Conservation (phyloP, 768 basidiomycete species). For the Tricholoma matsutake region DNA sequence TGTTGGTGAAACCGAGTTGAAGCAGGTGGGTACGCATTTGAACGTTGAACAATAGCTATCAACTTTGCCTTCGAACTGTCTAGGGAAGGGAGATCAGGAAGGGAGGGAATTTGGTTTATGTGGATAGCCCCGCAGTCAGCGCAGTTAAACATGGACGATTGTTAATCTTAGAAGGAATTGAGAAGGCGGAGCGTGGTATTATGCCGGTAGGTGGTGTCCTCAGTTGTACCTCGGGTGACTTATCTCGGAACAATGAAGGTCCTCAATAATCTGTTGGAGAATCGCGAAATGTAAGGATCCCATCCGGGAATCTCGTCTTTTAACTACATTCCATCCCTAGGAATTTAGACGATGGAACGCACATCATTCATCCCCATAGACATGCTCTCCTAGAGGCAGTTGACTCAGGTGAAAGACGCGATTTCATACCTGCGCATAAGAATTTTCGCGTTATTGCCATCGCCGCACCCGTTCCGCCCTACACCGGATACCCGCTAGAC, state of each 20-base stretch:
- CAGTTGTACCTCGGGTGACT: background rate
- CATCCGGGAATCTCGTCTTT: background rate
- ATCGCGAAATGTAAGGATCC: conserved; percentile 56
- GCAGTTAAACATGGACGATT: conserved; percentile 65
- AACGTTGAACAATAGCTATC: background rate
- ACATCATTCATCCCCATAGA: conserved; percentile 64
- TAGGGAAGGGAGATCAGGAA: conserved; percentile 59
- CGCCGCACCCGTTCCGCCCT: conserved; percentile 66
- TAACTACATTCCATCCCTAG: conserved; percentile 23
- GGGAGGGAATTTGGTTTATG: conserved; percentile 63
- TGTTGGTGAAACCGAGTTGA: conserved; percentile 70
- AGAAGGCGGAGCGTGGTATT: conserved; percentile 70
- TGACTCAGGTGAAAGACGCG: conserved; percentile 27
- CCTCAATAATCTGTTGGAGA: conserved; percentile 66
- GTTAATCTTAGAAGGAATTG: conserved; percentile 66
- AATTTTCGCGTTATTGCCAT: conserved; percentile 69
- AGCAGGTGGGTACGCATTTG: conserved; percentile 41
- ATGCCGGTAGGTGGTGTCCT: conserved; percentile 50
- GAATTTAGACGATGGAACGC: conserved; percentile 69
- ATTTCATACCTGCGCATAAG: conserved; percentile 63
- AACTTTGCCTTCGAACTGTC: background rate
- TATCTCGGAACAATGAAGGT: conserved; percentile 29
- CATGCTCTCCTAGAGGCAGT: conserved; percentile 45
- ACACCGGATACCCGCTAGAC: conserved; percentile 62
- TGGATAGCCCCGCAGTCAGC: conserved; percentile 63